phyloP scores from a whole-genome alignment of 2,329 filamentous ascomycete genomes.

The Talaromyces marneffei region DNA sequence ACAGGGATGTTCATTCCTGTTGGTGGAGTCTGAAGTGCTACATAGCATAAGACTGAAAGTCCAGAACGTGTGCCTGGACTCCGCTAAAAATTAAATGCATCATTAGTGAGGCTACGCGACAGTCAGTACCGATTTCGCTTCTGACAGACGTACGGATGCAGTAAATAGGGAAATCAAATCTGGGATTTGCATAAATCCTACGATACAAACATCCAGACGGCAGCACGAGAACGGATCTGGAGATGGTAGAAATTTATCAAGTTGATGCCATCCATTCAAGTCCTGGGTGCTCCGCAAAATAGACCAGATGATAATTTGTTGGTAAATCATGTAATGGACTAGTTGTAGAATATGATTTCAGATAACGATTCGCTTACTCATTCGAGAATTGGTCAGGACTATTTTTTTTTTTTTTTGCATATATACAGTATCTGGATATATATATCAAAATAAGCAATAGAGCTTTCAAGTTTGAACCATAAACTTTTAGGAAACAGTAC shows the following conservation, averaged over 20 bases:
- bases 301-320: too few relatives aligned
- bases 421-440: too few relatives aligned
- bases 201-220: not conserved
- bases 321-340: too few relatives aligned
- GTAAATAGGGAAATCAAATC: not conserved
- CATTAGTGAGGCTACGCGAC: not conserved
- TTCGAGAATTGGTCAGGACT: too few relatives aligned
- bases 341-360: too few relatives aligned
- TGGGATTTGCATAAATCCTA: not conserved
- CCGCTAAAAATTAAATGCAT: not conserved
- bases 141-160: not conserved
- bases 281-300: too few relatives aligned
- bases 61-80: not conserved
- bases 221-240: not conserved
- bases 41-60: not conserved
- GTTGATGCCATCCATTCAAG: too few relatives aligned
- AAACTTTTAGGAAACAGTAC: not conserved
- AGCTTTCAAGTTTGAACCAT: not conserved
- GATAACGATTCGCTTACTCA: too few relatives aligned
- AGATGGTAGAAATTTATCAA: not conserved
- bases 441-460: too few relatives aligned
- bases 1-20: not conserved
- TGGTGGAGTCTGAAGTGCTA: not conserved
- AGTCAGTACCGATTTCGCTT: not conserved
- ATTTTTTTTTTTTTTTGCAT: too few relatives aligned